Evolutionary conservation across 208 protist genomes (phyloP), one percentile per base, ranked within the genome.

Genomic region (Crithidia fasciculata): DNA sequence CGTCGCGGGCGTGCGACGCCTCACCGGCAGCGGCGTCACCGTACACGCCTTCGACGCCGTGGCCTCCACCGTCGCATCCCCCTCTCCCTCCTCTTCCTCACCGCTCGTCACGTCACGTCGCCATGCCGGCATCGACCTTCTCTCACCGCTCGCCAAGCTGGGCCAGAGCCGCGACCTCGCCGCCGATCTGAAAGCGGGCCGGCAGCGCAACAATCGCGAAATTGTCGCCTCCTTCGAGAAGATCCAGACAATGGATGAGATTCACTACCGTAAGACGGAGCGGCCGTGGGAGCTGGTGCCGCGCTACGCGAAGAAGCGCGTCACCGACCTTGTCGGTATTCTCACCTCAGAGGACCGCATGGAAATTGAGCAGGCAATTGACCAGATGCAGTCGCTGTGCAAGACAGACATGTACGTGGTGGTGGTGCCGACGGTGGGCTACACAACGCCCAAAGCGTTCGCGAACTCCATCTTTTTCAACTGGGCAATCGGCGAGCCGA

Each of bases 311-410:
- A 92, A 92, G 78, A 93, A 91, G 78, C 88, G 91, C 50, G 91
- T 96, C n/a, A 86, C 81, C 58, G 91, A 96, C 71, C 67, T 96
- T 2, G 87, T 91, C 50, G 91, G 91, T 39, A 84, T 96, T 36
- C 83, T 96, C 43, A 83, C 63, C 65, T 84, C 74, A 3, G 91
- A 93, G 75, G 85, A 96, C 76, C 87, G 91, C 6, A 96, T 96
- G 89, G 89, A 96, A 55, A 94, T 96, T 78, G 91, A 96, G 82
- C 89, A 94, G 76, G 73, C 81, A 2, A 93, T 96, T 64, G 89
- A 94, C 76, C 83, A 87, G 71, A 96, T 96, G 87, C 88, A 93
- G 77, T 86, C 87, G 15, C 71, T 96, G 3, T 96, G 91, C 72
- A 82, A 90, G 41, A 87, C 86, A 2, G 87, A 96, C 56, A 74